These are phyloP conservation scores for Lasiosphaeris hirsuta DNA, from an alignment of 495 filamentous ascomycete species.

Conservation along the genomic window DNA sequence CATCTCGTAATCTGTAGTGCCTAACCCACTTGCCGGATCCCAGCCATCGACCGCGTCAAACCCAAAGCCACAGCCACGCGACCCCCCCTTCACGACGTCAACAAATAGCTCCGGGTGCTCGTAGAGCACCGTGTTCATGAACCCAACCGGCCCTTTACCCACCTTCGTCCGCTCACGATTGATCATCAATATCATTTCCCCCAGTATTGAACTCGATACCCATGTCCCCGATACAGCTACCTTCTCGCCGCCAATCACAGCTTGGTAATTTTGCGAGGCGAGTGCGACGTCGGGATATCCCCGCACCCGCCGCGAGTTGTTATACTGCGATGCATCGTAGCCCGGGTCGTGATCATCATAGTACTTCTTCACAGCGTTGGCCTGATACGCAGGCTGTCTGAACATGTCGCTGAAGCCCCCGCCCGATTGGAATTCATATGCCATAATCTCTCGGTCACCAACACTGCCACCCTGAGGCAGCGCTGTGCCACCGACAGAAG, in stretches of 20 bases:
- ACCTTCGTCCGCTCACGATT: conserved; percentile 56
- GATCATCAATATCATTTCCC: conserved; percentile 55
- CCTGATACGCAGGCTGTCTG: conserved; percentile 54
- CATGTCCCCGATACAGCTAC: conserved; percentile 51
- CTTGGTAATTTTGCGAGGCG: conserved; percentile 52
- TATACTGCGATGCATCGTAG: neutral
- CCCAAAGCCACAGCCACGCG: conserved; percentile 50
- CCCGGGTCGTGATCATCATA: conserved; percentile 29
- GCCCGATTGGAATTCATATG: conserved; percentile 30
- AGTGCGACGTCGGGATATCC: conserved; percentile 62
- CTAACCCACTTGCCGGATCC: conserved; percentile 63
- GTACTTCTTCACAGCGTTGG: conserved; percentile 47
- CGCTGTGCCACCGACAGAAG: conserved; percentile 25
- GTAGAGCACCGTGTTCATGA: conserved; percentile 58
- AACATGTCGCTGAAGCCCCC: conserved; percentile 70
- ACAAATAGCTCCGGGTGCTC: conserved; percentile 56
- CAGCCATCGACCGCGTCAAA: conserved; percentile 52
- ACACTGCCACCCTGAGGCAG: neutral
- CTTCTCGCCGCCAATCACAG: conserved; percentile 39
- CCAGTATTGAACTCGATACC: conserved; percentile 54
- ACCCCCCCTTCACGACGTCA: conserved; percentile 57
- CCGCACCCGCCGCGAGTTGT: conserved; percentile 1
- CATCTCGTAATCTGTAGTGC: conserved; percentile 20
- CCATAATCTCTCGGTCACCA: neutral
- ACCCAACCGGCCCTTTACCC: conserved; percentile 47